phyloP scores from a whole-genome alignment of 2,329 filamentous ascomycete genomes.

The Hirsutella minnesotensis region DNA sequence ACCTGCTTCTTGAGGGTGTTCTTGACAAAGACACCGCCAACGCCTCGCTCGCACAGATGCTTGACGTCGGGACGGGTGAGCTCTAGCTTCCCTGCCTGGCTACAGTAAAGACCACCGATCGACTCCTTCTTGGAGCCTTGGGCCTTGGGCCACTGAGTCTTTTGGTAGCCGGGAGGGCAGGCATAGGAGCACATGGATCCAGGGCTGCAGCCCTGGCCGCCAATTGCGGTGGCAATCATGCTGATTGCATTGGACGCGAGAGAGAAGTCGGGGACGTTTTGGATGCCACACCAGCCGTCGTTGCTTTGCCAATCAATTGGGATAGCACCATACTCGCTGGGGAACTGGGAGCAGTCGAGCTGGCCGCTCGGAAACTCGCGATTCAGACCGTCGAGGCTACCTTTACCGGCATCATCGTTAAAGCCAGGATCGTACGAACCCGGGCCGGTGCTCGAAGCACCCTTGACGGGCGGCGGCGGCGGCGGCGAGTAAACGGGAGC shows the following conservation, averaged over 20 bases:
- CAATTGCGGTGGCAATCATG: slow-evolving; percentile 52
- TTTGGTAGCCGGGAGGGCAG: slow-evolving; percentile 84
- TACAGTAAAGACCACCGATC: slow-evolving; percentile 78
- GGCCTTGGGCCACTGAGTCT: slow-evolving; percentile 72
- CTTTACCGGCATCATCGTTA: slow-evolving; percentile 2
- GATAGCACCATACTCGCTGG: slow-evolving; percentile 69
- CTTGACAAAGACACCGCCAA: slow-evolving; percentile 56
- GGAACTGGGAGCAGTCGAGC: slow-evolving; percentile 62
- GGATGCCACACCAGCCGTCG: slow-evolving; percentile 70
- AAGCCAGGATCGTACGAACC: background rate
- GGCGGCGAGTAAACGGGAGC: slow-evolving; percentile 5
- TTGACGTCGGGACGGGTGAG: slow-evolving; percentile 57
- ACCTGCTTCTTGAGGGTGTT: slow-evolving; percentile 61
- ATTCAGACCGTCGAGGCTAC: slow-evolving; percentile 41
- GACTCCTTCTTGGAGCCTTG: slow-evolving; percentile 78
- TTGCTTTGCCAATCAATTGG: slow-evolving; percentile 55
- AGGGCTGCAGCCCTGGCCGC: slow-evolving; percentile 46
- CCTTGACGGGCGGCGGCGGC: slow-evolving; percentile 1
- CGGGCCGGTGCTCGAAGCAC: slow-evolving; percentile 7
- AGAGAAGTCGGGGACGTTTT: slow-evolving; percentile 45
- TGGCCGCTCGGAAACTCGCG: slow-evolving; percentile 64
- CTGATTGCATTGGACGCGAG: slow-evolving; percentile 40
- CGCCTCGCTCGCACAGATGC: slow-evolving; percentile 65
- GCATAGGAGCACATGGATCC: slow-evolving; percentile 82
- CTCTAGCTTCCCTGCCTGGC: slow-evolving; percentile 57